Base-by-base conservation (phyloP, 2,329 filamentous ascomycete species). In the Fusarium armeniacum region DNA sequence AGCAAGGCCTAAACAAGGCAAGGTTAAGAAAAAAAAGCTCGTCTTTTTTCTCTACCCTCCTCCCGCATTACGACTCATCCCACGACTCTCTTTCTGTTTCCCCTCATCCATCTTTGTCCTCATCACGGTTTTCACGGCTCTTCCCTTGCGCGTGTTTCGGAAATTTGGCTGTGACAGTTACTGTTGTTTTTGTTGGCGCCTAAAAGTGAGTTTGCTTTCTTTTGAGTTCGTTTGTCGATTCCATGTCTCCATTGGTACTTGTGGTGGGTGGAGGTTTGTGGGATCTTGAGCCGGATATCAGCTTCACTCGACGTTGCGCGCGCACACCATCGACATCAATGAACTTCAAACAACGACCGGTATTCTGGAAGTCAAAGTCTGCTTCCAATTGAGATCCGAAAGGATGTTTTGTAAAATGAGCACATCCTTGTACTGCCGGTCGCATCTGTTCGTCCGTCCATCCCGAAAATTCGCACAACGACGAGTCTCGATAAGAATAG, bases 121-220 rank as follows among this genome's bases (percentile, higher is more conserved):
- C 77, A 77, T 78, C 78, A 79, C 79, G 77, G 73, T 79, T 80
- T 76, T 78, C 77, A 78, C 77, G 76, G 76, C 81, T 83, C 80
- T 83, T 84, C 82, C 81, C 79, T 82, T 81, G 77, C 80, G 80
- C 80, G 79, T 81, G 78, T 81, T 81, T 81, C 79, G 78, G 78
- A 79, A 78, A 73, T 75, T 81, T 80, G 78, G 77, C 78, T 80
- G 75, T 80, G 77, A 80, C 75, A 78, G 76, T 79, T 79, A 78
- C 78, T 78, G 77, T 80, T 80, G 80, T 81, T 83, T 80, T 83
- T 83, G 78, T 80, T 81, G 83, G 83, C 83, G 82, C 83, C 78
- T 79, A 85, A 85, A 85, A 85, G 83, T 85, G 79, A 85, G 83
- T 85, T 69, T 71, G 66, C 45, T 61, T 69, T 67, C 52, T 52